Evolutionary conservation across 2,329 filamentous ascomycete species (phyloP).

Genomic region (Pseudopyrenochaeta lycopersici): DNA sequence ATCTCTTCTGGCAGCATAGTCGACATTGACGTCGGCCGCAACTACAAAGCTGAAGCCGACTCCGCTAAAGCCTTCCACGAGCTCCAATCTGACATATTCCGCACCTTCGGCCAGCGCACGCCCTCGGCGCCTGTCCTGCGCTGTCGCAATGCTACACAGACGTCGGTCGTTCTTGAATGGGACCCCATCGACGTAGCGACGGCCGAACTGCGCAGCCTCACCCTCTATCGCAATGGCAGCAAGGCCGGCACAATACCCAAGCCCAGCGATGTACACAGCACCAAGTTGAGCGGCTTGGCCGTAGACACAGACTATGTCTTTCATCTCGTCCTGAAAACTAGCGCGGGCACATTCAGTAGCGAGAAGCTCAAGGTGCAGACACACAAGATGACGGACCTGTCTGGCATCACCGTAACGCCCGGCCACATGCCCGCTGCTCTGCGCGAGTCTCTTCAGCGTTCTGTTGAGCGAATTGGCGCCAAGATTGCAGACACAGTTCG

Average conservation of each 20-base stretch:
- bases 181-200: slow-evolving; percentile 93
- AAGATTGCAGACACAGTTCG: slow-evolving; percentile 89
- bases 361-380: slow-evolving; percentile 87
- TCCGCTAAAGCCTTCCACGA: slow-evolving; percentile 79
- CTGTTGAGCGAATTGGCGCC: slow-evolving; percentile 88
- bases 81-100: slow-evolving; percentile 89
- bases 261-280: slow-evolving; percentile 86
- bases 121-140: slow-evolving; percentile 81
- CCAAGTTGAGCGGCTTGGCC: slow-evolving; percentile 95
- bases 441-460: slow-evolving; percentile 75
- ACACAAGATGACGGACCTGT: slow-evolving; percentile 98
- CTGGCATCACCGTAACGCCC: slow-evolving; percentile 92
- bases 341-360: slow-evolving; percentile 84
- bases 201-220: slow-evolving; percentile 87
- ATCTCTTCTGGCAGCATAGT: slow-evolving; percentile 97
- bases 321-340: slow-evolving; percentile 89
- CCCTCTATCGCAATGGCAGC: slow-evolving; percentile 92
- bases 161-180: slow-evolving; percentile 98
- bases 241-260: slow-evolving; percentile 96
- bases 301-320: slow-evolving; percentile 97
- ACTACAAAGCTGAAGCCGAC: slow-evolving; percentile 77
- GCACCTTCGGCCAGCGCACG: slow-evolving; percentile 82
- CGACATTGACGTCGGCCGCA: slow-evolving; percentile 94
- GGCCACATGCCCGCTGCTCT: slow-evolving; percentile 80
- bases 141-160: slow-evolving; percentile 97